These are phyloP conservation scores for Marasmius tenuissimus DNA, from an alignment of 1,284 basidiomycete genomes.

Conservation along the genomic window DNA sequence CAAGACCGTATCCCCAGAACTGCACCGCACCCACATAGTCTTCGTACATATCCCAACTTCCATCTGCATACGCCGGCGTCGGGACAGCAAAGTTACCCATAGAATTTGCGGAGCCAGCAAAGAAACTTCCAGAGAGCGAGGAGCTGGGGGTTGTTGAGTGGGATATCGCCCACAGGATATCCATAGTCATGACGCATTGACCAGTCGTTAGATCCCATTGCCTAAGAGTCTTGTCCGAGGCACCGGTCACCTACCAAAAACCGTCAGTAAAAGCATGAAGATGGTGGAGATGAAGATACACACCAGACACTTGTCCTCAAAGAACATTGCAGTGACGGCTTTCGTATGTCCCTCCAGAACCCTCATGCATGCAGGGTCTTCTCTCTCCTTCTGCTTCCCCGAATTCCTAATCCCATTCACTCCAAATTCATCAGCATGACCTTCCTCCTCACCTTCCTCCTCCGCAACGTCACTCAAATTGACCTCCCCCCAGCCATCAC, in stretches of 20 bases:
- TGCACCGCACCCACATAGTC: constrained; percentile 98
- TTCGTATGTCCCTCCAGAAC: constrained; percentile 91
- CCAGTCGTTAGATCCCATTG: constrained; percentile 98
- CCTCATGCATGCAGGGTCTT: constrained; percentile 64
- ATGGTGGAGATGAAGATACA: constrained; percentile 23
- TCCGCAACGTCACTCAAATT: constrained; percentile 63
- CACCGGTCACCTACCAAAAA: constrained; percentile 81
- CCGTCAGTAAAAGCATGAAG: background rate
- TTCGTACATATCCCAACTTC: constrained; percentile 92
- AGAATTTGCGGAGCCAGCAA: constrained; percentile 56
- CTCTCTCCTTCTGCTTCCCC: constrained; percentile 29
- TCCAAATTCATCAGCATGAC: constrained; percentile 31
- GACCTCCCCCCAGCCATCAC: constrained; percentile 54
- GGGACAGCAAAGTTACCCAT: constrained; percentile 77
- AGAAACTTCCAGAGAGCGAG: constrained; percentile 43
- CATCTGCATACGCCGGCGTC: constrained; percentile 86
- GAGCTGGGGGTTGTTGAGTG: constrained; percentile 66
- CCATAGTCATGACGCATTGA: constrained; percentile 99
- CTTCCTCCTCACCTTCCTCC: constrained; percentile 52
- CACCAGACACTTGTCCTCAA: constrained; percentile 92
- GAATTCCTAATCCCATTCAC: constrained; percentile 35
- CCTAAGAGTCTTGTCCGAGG: constrained; percentile 96
- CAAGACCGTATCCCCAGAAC: constrained; percentile 98
- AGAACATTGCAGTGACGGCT: constrained; percentile 90
- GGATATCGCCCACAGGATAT: constrained; percentile 98